Conservation (phyloP, 129 eudicot genomes). For the Pittosporum tobira region DNA sequence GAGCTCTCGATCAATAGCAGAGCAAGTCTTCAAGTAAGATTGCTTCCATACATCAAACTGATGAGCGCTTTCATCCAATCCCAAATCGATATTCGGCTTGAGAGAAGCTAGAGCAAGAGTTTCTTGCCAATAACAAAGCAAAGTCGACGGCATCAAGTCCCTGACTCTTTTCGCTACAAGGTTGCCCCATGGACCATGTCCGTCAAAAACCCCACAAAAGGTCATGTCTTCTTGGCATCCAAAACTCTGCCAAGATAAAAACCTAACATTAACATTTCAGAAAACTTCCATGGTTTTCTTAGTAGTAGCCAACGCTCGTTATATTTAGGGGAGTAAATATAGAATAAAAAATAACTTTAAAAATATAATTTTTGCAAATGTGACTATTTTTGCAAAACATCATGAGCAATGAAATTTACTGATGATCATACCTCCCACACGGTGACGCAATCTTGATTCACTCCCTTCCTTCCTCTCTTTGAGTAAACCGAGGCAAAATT, state of each 20-base stretch:
- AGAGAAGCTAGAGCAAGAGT: slow-evolving; percentile 28
- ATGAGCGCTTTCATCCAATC: slow-evolving; percentile 15
- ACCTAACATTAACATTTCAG: neutral
- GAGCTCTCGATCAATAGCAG: slow-evolving; percentile 69
- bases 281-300: too few relatives aligned
- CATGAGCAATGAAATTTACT: neutral
- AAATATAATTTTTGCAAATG: too few relatives aligned
- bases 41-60: slow-evolving; percentile 61
- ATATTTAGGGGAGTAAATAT: too few relatives aligned
- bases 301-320: too few relatives aligned
- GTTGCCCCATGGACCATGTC: slow-evolving; percentile 99
- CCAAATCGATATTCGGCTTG: slow-evolving; percentile 9
- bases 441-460: slow-evolving; percentile 61
- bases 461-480: slow-evolving; percentile 70
- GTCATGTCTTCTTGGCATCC: slow-evolving; percentile 80
- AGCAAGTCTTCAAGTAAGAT: slow-evolving; percentile 59
- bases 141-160: slow-evolving; percentile 56
- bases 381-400: too few relatives aligned
- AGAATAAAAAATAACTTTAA: too few relatives aligned
- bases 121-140: slow-evolving; percentile 79
- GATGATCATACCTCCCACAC: slow-evolving; percentile 78
- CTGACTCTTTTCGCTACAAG: slow-evolving; percentile 66
- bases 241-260: slow-evolving; percentile 48
- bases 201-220: slow-evolving; percentile 93
- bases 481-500: slow-evolving; percentile 52